Percentiles rank a stretch among this genome's conserved stretches.
phyloP scores from a whole-genome alignment of 1,284 basidiomycete species.

The Tremellales sp. region DNA sequence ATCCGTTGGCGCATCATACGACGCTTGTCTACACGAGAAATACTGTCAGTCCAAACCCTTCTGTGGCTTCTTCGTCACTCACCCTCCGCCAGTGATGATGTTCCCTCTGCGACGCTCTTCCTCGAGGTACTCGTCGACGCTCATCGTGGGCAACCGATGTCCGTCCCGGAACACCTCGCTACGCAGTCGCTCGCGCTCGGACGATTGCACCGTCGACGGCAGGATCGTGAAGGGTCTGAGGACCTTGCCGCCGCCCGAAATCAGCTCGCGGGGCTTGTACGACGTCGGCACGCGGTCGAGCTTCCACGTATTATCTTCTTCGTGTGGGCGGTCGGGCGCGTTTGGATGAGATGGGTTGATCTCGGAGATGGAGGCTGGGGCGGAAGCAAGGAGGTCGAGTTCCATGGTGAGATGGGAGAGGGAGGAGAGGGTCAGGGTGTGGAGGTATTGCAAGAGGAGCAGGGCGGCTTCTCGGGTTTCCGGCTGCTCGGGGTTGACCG shows the following conservation, averaged over 20 bases:
- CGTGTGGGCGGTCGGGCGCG: constrained; percentile 32
- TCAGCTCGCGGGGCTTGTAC: constrained; percentile 54
- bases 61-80: constrained; percentile 36
- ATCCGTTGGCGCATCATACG: constrained; percentile 63
- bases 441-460: constrained; percentile 67
- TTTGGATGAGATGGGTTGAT: too few relatives aligned
- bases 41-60: neutral
- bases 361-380: constrained; percentile 31
- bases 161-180: constrained; percentile 78
- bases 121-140: constrained; percentile 89
- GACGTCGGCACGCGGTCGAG: constrained; percentile 56
- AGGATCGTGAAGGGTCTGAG: constrained; percentile 85
- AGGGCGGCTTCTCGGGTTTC: constrained; percentile 64
- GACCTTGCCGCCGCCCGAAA: constrained; percentile 73
- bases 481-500: constrained; percentile 53
- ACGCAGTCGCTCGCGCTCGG: constrained; percentile 66
- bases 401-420: constrained; percentile 70
- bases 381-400: constrained; percentile 62
- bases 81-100: constrained; percentile 83
- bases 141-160: constrained; percentile 92
- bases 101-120: constrained; percentile 80
- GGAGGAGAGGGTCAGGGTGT: constrained; percentile 65
- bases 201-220: constrained; percentile 57
- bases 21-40: constrained; percentile 58
- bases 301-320: constrained; percentile 65